Percentiles rank a stretch among this genome's conserved stretches.
phyloP scores from a whole-genome alignment of 768 basidiomycete species.

The Phanerodontia chrysosporium region DNA sequence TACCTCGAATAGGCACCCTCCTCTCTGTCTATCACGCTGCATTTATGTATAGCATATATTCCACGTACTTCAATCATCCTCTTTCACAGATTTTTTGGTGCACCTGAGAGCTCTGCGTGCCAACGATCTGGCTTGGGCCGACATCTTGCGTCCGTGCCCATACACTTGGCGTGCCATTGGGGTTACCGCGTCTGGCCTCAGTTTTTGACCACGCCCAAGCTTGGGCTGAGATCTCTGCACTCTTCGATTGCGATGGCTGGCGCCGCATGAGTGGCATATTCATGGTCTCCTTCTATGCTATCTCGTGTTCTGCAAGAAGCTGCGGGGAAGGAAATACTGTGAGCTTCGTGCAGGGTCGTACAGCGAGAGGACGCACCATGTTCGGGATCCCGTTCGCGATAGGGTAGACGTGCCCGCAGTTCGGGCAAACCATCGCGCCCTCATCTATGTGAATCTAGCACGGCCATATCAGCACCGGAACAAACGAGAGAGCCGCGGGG shows the following conservation, averaged over 20 bases:
- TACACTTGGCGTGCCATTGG: too few species aligned
- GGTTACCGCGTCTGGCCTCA: too few species aligned
- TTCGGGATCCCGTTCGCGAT: slow-evolving; percentile 96
- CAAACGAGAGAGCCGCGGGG: too few species aligned
- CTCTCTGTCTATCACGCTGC: background rate
- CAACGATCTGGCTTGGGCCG: background rate
- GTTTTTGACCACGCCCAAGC: too few species aligned
- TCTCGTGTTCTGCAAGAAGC: slow-evolving; percentile 93
- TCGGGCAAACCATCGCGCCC: slow-evolving; percentile 89
- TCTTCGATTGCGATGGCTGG: too few species aligned
- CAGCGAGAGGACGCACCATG: slow-evolving; percentile 61
- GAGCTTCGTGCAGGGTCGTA: background rate
- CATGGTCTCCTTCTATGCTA: too few species aligned
- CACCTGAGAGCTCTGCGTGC: too few species aligned
- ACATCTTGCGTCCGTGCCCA: too few species aligned
- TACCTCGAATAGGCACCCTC: background rate
- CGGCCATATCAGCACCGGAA: background rate
- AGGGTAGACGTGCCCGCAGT: slow-evolving; percentile 84
- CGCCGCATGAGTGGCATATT: too few species aligned
- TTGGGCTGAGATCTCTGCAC: too few species aligned
- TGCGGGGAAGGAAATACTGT: slow-evolving; percentile 26
- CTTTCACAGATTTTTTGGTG: too few species aligned
- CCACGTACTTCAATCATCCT: background rate
- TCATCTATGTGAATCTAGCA: slow-evolving; percentile 85
- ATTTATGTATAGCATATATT: background rate